Evolutionary conservation across 139 green algal species (phyloP).

Genomic region (Nannochloris sp.): DNA sequence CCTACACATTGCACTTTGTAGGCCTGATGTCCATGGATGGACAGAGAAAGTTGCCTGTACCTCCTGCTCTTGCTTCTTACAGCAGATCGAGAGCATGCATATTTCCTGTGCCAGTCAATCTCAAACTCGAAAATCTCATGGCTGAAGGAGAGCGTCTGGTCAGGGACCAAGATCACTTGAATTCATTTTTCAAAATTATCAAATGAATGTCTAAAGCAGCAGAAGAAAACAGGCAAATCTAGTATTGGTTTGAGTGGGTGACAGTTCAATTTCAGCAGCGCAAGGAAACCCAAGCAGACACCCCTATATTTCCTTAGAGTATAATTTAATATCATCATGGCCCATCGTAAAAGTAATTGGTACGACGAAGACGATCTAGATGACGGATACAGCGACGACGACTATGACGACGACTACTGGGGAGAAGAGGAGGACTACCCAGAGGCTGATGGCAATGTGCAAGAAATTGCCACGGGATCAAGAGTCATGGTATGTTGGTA

Average conservation of each 20-base stretch:
- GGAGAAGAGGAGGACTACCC: conserved; percentile 29
- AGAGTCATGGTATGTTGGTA: too few species aligned
- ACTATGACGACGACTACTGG: conserved; percentile 38
- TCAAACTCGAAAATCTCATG: conserved; percentile 47
- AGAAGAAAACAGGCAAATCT: too few species aligned
- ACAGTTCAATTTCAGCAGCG: background rate
- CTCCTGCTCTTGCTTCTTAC: too few species aligned
- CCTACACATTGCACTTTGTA: too few species aligned
- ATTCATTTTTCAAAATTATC: conserved; percentile 80
- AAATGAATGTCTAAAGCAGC: conserved; percentile 79
- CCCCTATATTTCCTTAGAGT: background rate
- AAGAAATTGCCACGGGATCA: too few species aligned
- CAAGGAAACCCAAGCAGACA: background rate
- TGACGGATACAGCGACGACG: conserved; percentile 51
- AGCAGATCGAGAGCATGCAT: too few species aligned
- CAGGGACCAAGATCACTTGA: conserved; percentile 94
- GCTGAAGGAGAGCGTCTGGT: conserved; percentile 58
- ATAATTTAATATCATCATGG: background rate
- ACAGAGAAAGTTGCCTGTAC: too few species aligned
- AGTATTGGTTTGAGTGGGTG: too few species aligned
- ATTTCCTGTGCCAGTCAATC: conserved; percentile 19
- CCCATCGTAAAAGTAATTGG: conserved; percentile 2
- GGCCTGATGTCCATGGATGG: too few species aligned
- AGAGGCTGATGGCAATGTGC: background rate
- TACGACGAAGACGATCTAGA: conserved; percentile 53